Evolutionary conservation across 2,329 filamentous ascomycete species (phyloP).

Genomic region (Aureobasidium zeae): DNA sequence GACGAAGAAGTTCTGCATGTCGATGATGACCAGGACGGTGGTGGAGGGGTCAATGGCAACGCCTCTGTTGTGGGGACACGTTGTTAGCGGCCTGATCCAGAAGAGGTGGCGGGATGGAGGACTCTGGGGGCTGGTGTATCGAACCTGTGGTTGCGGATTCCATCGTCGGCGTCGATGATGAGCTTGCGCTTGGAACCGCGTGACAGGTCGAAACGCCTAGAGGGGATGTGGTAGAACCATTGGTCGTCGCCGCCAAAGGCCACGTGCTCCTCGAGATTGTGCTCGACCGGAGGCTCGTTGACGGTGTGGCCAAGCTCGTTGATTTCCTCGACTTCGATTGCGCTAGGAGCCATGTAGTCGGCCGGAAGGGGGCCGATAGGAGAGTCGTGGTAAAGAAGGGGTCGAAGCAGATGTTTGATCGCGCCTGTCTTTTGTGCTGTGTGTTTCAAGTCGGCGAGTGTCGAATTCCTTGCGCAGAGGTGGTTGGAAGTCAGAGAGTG

Average conservation of each 20-base stretch:
- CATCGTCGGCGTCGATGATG: conserved; percentile 34
- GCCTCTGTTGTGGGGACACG: conserved; percentile 21
- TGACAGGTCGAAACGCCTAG: conserved; percentile 35
- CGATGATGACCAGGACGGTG: conserved; percentile 29
- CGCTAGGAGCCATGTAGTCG: conserved; percentile 24
- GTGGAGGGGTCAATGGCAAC: conserved; percentile 33
- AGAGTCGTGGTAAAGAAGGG: no score
- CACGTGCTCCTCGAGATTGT: conserved; percentile 32
- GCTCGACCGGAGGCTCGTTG: conserved; percentile 20
- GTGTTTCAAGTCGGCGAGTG: no score
- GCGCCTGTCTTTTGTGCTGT: no score
- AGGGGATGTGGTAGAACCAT: conserved; percentile 34
- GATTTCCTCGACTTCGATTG: conserved; percentile 24
- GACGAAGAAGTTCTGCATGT: conserved; percentile 26
- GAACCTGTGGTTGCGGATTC: conserved; percentile 29
- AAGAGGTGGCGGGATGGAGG: conserved; percentile 7
- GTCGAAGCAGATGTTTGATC: no score
- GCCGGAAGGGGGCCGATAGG: conserved; percentile 8
- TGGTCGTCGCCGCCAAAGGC: conserved; percentile 34
- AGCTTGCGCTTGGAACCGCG: conserved; percentile 31
- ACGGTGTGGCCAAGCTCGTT: conserved; percentile 22
- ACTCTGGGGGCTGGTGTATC: conserved; percentile 1
- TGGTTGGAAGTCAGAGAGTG: no score
- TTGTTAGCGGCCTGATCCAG: conserved; percentile 1
- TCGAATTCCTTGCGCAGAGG: no score